Base-by-base conservation (phyloP, 2,329 filamentous ascomycete genomes). In the Alternaria novae-zelandiae region DNA sequence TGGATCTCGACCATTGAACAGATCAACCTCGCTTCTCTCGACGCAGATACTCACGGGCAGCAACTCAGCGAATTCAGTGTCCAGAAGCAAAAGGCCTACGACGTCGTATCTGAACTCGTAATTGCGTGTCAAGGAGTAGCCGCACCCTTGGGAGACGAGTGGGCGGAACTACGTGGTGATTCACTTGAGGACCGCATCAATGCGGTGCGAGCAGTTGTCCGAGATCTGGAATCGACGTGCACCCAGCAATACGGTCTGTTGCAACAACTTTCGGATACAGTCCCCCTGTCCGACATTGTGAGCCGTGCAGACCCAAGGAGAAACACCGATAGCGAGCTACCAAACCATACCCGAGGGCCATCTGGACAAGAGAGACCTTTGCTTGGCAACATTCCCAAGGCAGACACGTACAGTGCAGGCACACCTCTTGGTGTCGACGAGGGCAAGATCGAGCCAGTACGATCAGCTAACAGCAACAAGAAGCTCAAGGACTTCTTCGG, bases 31-130 rank as follows among this genome's bases (percentile, higher is more conserved):
- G 91, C 92, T 0, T 88, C 91, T 1, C 83, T 98, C 3, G 90
- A 90, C 44, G 90, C 91, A 62, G 90, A 87, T 62, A 90, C 94
- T 69, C 92, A 95, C 77, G 95, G 91, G 46, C 93, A 94, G 0
- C 92, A 96, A 71, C 83, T 98, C 30, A 87, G 89, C 51, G 96
- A 98, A 71, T 97, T 97, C 78, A 90, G 90, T 74, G 87, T 90
- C 30, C 93, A 97, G 78, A 98, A 98, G 81, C 96, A 99, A 79
- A 92, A 91, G 71, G 85, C 97, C 17, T 98, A 98, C 80, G 96
- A 98, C 79, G 91, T 94, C 63, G 91, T 97, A 59, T 94, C 94
- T 9, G 96, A 98, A 77, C 86, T 99, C 26, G 83, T 98, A 5
- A 82, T 97, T 54, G 89, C 91, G 62, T 97, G 94, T 74, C 96